These are phyloP conservation scores for Fagus crenata DNA, from an alignment of 306 rosid genomes.

Conservation along the genomic window DNA sequence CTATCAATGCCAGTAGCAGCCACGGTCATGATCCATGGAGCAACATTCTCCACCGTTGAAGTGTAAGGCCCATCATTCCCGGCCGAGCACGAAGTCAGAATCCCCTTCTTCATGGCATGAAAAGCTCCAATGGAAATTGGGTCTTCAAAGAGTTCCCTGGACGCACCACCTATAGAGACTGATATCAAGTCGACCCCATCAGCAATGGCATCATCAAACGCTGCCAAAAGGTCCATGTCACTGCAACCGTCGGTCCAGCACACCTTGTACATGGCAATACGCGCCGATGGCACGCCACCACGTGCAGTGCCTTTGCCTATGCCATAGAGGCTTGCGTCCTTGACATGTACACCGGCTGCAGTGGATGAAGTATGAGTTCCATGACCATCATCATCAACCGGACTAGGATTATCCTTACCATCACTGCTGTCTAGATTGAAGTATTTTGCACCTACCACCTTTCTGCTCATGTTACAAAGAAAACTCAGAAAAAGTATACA, in stretches of 20 bases:
- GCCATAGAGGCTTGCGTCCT: constrained; percentile 62
- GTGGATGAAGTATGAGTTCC: constrained; percentile 80
- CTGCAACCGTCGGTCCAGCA: constrained; percentile 64
- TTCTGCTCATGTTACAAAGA: constrained; percentile 33
- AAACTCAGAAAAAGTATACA: background rate
- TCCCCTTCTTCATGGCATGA: constrained; percentile 64
- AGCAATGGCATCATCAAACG: constrained; percentile 75
- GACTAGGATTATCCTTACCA: constrained; percentile 32
- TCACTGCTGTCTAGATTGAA: constrained; percentile 35
- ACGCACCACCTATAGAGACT: constrained; percentile 52
- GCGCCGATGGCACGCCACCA: constrained; percentile 72
- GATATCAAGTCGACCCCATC: constrained; percentile 82
- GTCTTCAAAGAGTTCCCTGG: constrained; percentile 44
- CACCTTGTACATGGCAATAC: constrained; percentile 74
- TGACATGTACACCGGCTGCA: constrained; percentile 51
- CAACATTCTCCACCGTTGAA: constrained; percentile 53
- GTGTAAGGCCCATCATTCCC: constrained; percentile 59
- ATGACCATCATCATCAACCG: constrained; percentile 66
- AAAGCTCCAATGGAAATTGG: constrained; percentile 74
- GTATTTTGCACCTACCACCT: constrained; percentile 75
- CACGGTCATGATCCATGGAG: constrained; percentile 84
- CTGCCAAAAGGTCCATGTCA: constrained; percentile 74
- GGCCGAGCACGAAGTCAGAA: constrained; percentile 70
- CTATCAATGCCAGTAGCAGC: constrained; percentile 64
- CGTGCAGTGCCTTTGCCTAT: constrained; percentile 76